These are phyloP conservation scores for Diddensiella transvaalensis DNA, from an alignment of 805 yeast genomes.

Conservation along the genomic window DNA sequence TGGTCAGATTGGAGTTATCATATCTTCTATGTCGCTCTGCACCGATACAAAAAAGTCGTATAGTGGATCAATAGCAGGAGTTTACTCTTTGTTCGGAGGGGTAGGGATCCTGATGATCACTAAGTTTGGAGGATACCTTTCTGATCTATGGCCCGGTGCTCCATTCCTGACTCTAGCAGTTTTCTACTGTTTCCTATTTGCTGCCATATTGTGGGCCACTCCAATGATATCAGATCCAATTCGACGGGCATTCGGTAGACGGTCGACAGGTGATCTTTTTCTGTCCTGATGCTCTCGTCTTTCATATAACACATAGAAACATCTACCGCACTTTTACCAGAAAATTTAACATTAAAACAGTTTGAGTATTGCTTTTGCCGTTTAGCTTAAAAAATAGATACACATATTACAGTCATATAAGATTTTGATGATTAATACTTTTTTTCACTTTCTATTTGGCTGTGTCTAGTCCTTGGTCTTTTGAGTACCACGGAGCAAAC, in stretches of 20 bases:
- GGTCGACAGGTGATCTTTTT: not conserved
- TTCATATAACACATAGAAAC: not conserved
- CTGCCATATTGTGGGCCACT: constrained; percentile 5
- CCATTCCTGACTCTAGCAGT: constrained; percentile 55
- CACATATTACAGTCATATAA: constrained; percentile 2
- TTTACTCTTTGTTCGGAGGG: constrained; percentile 66
- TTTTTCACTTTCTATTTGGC: not conserved
- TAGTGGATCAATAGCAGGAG: constrained; percentile 66
- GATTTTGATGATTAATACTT: not conserved
- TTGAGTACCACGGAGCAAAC: constrained; percentile 99
- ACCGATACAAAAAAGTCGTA: constrained; percentile 43
- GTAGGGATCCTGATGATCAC: constrained; percentile 59
- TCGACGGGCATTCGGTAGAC: not conserved
- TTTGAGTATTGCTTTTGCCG: not conserved
- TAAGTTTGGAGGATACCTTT: constrained; percentile 57
- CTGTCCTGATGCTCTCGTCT: not conserved
- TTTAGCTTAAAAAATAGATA: constrained; percentile 1
- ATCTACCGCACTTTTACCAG: no score
- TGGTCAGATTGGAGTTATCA: constrained; percentile 59
- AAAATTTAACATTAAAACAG: no score
- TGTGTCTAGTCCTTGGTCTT: constrained; percentile 68
- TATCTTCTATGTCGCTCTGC: constrained; percentile 61
- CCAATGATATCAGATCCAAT: constrained; percentile 15
- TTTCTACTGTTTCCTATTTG: constrained; percentile 33
- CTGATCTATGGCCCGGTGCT: constrained; percentile 54